Evolutionary conservation across 2,329 filamentous ascomycete genomes (phyloP), one percentile per base, ranked within the genome.

Genomic region (Pseudogymnoascus sp.): DNA sequence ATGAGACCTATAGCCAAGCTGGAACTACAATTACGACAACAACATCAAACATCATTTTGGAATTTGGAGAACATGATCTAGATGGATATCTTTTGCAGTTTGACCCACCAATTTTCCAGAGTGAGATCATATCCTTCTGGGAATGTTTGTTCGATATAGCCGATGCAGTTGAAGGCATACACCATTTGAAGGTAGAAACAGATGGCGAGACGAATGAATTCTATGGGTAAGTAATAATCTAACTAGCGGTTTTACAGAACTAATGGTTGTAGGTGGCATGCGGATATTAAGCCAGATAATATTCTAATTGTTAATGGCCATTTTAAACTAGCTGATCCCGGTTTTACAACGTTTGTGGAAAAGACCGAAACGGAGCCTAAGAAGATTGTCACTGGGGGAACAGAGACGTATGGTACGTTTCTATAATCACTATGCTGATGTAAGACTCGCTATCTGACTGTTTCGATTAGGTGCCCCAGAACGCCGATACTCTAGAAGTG

Each of bases 261-360:
- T 61, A 20, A 58, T 6, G 47, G 33, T 28, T 47, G 5, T 22
- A 76, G 74, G 1, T 76, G 74, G 72, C 75, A 77, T 63, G 70
- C 70, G 8, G 70, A 74, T 43, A 69, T 74, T 37, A 74, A 73
- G 37, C 72, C 72, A 1, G 70, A 70, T 37, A 74, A 74, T 39
- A 73, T 74, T 8, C 60, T 74, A 4, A 43, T 61, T 1, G 68
- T 76, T 0, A 54, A 67, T 2, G 70, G 66, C 3, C 59, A 68
- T 2, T 74, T 73, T 60, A 76, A 76, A 61, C 66, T 77, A 0
- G 72, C 74, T 1, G 75, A 76, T 60, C 72, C 70, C 5, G 75
- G 74, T 0, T 74, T 73, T 59, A 69, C 73, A 0, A 66, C 60
- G 22, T 73, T 74, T 25, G 37, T 61, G 7, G 61, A 62, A 22